Percentiles rank a stretch among this genome's conserved stretches.
Evolutionary conservation across 1,284 basidiomycete genomes (phyloP).

Genomic region (Apiotrichum sp.): DNA sequence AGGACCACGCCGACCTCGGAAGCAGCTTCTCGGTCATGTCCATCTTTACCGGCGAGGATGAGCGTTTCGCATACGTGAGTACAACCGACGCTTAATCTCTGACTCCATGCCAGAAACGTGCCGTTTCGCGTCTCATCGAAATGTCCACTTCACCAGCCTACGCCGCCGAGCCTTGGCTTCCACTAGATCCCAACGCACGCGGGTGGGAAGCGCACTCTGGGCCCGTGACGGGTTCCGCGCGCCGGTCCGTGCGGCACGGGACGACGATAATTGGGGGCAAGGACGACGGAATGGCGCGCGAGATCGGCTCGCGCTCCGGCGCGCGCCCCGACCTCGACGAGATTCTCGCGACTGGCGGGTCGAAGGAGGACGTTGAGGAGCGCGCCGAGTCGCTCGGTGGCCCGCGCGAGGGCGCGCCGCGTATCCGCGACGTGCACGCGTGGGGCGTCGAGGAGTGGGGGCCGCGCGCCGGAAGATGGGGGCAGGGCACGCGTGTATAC

Average conservation of each 20-base stretch:
- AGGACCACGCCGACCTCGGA: constrained; percentile 45
- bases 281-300: constrained; percentile 3
- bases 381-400: constrained; percentile 2
- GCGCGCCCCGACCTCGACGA: background rate
- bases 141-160: constrained; percentile 57
- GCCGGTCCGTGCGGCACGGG: background rate
- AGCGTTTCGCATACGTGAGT: constrained; percentile 61
- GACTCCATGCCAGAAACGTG: constrained; percentile 49
- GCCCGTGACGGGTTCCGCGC: background rate
- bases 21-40: constrained; percentile 49
- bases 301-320: background rate
- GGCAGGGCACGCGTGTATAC: constrained; percentile 40
- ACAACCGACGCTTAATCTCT: background rate
- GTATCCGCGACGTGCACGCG: constrained; percentile 37
- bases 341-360: background rate
- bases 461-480: constrained; percentile 49
- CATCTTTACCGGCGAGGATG: constrained; percentile 64
- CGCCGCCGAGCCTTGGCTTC: constrained; percentile 45
- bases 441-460: constrained; percentile 50
- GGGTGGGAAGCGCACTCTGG: constrained; percentile 45
- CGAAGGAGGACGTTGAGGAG: background rate
- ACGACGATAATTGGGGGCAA: background rate
- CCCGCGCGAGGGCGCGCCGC: constrained; percentile 22
- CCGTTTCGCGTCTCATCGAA: constrained; percentile 60
- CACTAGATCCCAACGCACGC: constrained; percentile 29